Evolutionary conservation across 2,329 filamentous ascomycete species (phyloP).

Genomic region (Phoma sp.): DNA sequence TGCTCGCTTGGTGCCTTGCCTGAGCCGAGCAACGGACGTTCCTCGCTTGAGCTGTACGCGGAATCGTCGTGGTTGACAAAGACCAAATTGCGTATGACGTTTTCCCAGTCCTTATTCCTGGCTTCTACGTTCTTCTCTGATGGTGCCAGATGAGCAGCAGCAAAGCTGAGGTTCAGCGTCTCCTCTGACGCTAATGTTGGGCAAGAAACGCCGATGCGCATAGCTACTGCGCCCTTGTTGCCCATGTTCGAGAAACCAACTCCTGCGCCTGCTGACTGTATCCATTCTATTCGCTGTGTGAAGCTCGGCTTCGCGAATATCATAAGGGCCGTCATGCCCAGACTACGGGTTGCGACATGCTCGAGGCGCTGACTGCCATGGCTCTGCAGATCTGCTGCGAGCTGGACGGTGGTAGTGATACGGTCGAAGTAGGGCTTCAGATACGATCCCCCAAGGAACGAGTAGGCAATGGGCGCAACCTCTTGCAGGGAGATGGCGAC

Average conservation of each 20-base stretch:
- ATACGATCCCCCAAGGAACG: conserved; percentile 85
- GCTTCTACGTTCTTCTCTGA: conserved; percentile 80
- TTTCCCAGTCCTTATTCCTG: conserved; percentile 88
- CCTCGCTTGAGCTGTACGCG: conserved; percentile 40
- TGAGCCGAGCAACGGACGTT: conserved; percentile 41
- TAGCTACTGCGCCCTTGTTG: conserved; percentile 91
- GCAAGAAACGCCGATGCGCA: conserved; percentile 69
- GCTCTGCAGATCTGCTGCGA: conserved; percentile 64
- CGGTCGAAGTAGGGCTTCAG: conserved; percentile 77
- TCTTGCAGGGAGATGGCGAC: conserved; percentile 81
- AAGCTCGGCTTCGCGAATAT: conserved; percentile 75
- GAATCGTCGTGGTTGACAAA: conserved; percentile 62
- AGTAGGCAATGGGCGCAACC: conserved; percentile 81
- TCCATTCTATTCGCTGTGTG: conserved; percentile 64
- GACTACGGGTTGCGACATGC: conserved; percentile 73
- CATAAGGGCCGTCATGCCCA: conserved; percentile 90
- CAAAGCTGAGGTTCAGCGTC: conserved; percentile 77
- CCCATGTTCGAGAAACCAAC: conserved; percentile 89
- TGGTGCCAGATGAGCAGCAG: conserved; percentile 86
- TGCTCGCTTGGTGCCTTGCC: conserved; percentile 48
- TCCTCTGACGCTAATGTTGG: conserved; percentile 46
- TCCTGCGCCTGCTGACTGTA: conserved; percentile 83
- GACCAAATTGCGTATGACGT: conserved; percentile 79
- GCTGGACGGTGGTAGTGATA: conserved; percentile 74
- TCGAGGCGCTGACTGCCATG: conserved; percentile 64